Evolutionary conservation across 139 green algal species (phyloP).

Genomic region (Chlorella sp.): DNA sequence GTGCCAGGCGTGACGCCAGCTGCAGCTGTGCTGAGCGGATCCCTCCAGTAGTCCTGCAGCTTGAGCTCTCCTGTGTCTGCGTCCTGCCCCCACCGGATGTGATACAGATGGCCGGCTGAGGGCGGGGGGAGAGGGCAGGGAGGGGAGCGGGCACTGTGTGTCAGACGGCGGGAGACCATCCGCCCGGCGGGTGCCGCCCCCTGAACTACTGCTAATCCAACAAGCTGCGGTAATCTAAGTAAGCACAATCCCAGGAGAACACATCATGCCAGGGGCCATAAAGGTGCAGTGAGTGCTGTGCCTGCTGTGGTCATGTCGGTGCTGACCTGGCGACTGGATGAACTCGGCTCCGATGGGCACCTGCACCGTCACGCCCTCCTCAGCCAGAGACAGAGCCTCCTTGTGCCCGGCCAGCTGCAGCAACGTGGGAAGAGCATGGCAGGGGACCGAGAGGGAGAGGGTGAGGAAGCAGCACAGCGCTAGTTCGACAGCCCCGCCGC

Average conservation of each 20-base stretch:
- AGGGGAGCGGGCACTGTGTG: too few relatives aligned
- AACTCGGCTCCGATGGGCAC: constrained; percentile 50
- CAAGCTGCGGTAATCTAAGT: too few relatives aligned
- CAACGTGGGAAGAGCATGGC: background rate
- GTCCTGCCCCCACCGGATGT: constrained; percentile 43
- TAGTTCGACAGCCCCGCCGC: too few relatives aligned
- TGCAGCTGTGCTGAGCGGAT: background rate
- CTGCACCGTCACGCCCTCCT: constrained; percentile 35
- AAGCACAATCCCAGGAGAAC: too few relatives aligned
- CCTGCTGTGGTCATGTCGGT: background rate
- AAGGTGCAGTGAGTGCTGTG: background rate
- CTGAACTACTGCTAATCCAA: too few relatives aligned
- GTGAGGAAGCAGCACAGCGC: background rate
- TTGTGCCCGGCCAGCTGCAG: constrained; percentile 41
- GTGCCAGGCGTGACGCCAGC: too few relatives aligned
- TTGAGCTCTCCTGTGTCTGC: constrained; percentile 2
- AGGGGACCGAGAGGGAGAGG: background rate
- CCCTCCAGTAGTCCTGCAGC: constrained; percentile 3
- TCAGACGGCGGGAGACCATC: too few relatives aligned
- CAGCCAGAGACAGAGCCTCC: constrained; percentile 35
- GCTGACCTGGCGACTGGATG: constrained; percentile 40
- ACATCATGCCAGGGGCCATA: background rate
- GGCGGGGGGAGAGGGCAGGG: too few relatives aligned
- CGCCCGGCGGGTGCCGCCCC: too few relatives aligned
- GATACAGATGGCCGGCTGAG: constrained; percentile 44